Conservation (phyloP, 306 rosid species). For the Medicago truncatula region DNA sequence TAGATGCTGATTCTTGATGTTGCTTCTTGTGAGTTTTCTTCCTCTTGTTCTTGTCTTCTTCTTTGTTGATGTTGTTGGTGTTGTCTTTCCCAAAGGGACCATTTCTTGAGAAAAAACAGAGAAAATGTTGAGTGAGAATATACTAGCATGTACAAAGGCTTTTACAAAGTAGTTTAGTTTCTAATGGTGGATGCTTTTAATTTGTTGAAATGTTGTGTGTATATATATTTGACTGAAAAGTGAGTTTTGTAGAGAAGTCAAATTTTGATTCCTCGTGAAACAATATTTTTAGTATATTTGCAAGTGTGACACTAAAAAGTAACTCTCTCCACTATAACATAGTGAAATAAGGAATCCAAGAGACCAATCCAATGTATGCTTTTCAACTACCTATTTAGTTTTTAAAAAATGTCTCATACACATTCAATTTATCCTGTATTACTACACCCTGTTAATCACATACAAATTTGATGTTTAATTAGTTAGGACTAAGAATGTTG, state of each 20-base stretch:
- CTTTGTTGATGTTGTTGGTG: slow-evolving; percentile 28
- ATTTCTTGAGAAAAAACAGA: slow-evolving; percentile 38
- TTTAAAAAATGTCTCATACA: too few species aligned
- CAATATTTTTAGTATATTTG: slow-evolving; percentile 20
- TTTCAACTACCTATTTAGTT: neutral
- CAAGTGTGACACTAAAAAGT: slow-evolving; percentile 19
- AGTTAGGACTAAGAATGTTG: too few species aligned
- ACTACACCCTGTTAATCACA: too few species aligned
- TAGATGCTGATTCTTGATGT: slow-evolving; percentile 46
- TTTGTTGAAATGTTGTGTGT: slow-evolving; percentile 1
- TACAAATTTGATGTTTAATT: too few species aligned
- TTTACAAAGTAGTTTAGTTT: slow-evolving; percentile 20
- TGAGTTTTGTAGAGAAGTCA: slow-evolving; percentile 41
- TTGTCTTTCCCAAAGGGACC: slow-evolving; percentile 57
- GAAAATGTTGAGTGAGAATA: neutral
- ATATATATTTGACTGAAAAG: slow-evolving; percentile 52
- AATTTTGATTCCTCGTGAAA: slow-evolving; percentile 37
- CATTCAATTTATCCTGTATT: too few species aligned
- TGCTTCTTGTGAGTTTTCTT: slow-evolving; percentile 43
- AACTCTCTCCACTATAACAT: slow-evolving; percentile 29
- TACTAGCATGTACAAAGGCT: neutral
- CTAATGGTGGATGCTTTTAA: slow-evolving; percentile 32
- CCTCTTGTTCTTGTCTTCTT: slow-evolving; percentile 38
- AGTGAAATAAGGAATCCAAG: slow-evolving; percentile 7
- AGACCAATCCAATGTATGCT: neutral